Percentiles rank a stretch among this genome's conserved stretches.
Conservation (phyloP, 1,284 basidiomycete genomes). For the Pseudozyma flocculosa region DNA sequence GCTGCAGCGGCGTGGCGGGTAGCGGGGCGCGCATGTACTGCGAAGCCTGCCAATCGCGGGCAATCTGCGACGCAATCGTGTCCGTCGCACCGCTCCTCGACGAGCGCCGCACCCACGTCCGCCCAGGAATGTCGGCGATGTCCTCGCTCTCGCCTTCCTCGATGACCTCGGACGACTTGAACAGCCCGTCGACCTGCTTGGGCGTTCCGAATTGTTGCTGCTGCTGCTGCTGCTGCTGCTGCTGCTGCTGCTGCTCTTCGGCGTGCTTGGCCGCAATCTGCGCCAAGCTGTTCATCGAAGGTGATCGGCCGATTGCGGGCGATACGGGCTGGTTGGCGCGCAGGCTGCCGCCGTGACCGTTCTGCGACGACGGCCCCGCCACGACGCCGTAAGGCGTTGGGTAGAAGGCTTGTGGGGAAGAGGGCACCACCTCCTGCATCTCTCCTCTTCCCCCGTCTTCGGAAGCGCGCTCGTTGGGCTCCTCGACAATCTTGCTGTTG, state of each 20-base stretch:
- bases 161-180: neutral
- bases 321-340: neutral
- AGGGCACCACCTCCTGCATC: neutral
- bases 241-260: neutral
- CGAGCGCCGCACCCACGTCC: neutral
- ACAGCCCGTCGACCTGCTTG: neutral
- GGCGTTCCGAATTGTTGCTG: too few species aligned
- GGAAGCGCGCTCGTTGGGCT: slow-evolving; percentile 26
- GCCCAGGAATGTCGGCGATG: neutral
- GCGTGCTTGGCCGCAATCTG: neutral
- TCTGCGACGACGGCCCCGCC: slow-evolving; percentile 6
- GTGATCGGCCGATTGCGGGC: neutral
- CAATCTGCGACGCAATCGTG: slow-evolving; percentile 21
- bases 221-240: neutral
- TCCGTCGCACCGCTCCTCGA: slow-evolving; percentile 2
- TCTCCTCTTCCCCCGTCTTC: too few species aligned
- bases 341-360: neutral
- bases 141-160: neutral
- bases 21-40: slow-evolving; percentile 13
- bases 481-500: slow-evolving; percentile 6
- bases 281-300: neutral
- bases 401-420: slow-evolving; percentile 3
- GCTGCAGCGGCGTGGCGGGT: slow-evolving; percentile 5
- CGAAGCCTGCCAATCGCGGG: slow-evolving; percentile 26
- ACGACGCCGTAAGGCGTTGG: slow-evolving; percentile 4